Evolutionary conservation across 768 basidiomycete genomes (phyloP), one percentile per base, ranked within the genome.

Genomic region (Guyanaporus albipodus): DNA sequence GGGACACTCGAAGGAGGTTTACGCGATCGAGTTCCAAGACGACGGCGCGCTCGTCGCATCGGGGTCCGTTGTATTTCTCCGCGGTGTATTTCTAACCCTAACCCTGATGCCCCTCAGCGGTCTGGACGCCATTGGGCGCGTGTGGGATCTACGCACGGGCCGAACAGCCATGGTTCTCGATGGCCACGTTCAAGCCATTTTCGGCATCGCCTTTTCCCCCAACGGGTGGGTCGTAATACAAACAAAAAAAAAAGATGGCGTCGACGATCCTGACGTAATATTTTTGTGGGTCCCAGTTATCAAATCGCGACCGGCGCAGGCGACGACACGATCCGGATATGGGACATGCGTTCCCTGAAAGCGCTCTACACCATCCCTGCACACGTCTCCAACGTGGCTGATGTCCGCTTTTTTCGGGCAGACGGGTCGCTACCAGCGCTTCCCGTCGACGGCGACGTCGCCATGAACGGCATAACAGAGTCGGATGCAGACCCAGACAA

Each of bases 141-240:
- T 98, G 4, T 99, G 96, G 96, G 96, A 99, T 68, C 64, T 95
- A 17, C 80, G 96, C 38, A 94, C 93, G 12, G 96, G 96, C 7
- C 75, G 90, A 58, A 97, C 95, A 2, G 92, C 93, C 0, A 96
- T 97, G 93, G 92, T 98, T 4, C 80, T 99, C 28, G 95, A 98
- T 53, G 96, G 96, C 1, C 96, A 99, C 54, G 87, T 94, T 2
- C 85, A 95, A 67, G 85, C 90, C 51, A 92, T 99, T 53, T 86
- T 91, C 50, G 74, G 89, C 5, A 85, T 94, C 53, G 85, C 82
- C 45, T 99, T 98, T 69, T 93, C 93, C 24, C 94, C 95, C 6
- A 97, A 94, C 59, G 92, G 95, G 92, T 95, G 62, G 51, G 86
- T 71, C n/a, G 48, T 54, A 40, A 23, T 51, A 24, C 8, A 15